Percentiles rank a stretch among this genome's conserved stretches.
phyloP scores from a whole-genome alignment of 129 eudicot species.

The Smallanthus sonchifolius region DNA sequence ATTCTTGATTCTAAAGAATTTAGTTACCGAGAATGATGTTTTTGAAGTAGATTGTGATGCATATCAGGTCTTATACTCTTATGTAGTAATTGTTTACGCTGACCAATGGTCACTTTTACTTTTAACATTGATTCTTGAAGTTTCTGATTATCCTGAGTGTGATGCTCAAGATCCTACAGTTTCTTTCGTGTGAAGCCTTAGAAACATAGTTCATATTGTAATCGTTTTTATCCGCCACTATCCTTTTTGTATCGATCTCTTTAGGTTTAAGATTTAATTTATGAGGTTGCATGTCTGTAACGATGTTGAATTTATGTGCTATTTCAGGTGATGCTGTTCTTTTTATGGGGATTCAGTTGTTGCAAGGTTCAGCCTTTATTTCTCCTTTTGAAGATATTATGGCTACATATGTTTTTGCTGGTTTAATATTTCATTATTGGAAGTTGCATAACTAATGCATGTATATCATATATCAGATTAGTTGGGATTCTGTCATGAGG shows the following conservation, averaged over 20 bases:
- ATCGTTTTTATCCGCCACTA: background rate
- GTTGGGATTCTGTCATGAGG: constrained; percentile 99
- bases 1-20: background rate
- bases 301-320: constrained; percentile 17
- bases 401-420: constrained; percentile 1
- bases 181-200: background rate
- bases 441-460: background rate
- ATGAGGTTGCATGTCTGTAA: background rate
- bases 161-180: background rate
- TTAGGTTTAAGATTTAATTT: constrained; percentile 8
- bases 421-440: constrained; percentile 7
- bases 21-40: background rate
- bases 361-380: constrained; percentile 58
- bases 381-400: constrained; percentile 10
- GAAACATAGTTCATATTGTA: background rate
- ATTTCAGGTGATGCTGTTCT: constrained; percentile 78
- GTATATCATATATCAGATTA: constrained; percentile 48
- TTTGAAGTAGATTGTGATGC: background rate
- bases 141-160: background rate
- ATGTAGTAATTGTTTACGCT: background rate
- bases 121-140: background rate
- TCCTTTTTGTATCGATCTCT: background rate
- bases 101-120: background rate
- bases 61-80: too few relatives aligned
- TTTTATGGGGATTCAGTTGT: constrained; percentile 84